Evolutionary conservation across 108 stramenopile genomes (phyloP).

Genomic region (Skeletonema grethae): DNA sequence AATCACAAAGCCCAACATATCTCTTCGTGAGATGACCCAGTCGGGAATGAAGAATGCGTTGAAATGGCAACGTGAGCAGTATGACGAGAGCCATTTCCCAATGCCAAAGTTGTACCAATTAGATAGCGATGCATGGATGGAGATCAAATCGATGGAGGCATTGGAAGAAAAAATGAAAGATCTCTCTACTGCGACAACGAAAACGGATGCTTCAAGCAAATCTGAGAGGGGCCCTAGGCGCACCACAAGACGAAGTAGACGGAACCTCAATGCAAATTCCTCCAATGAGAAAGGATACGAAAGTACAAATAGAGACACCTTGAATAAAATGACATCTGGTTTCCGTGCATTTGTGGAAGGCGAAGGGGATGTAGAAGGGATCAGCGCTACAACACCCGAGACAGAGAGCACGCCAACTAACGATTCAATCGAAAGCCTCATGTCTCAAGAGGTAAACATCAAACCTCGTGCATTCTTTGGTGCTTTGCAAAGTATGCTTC

Average conservation of each 20-base stretch:
- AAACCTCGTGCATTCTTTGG: constrained; percentile 67
- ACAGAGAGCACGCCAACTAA: neutral
- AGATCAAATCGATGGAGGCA: constrained; percentile 43
- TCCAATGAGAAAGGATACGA: neutral
- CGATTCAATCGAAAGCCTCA: neutral
- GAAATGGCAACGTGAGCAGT: constrained; percentile 24
- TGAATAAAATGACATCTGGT: constrained; percentile 49
- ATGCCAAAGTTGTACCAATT: constrained; percentile 46
- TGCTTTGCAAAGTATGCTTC: constrained; percentile 56
- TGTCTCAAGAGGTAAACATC: constrained; percentile 40
- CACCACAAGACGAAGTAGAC: constrained; percentile 39
- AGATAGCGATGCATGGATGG: constrained; percentile 71
- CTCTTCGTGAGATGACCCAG: constrained; percentile 48
- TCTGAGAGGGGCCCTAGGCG: constrained; percentile 17
- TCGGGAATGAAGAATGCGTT: constrained; percentile 35
- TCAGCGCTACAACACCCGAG: constrained; percentile 17
- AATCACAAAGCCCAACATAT: constrained; percentile 44
- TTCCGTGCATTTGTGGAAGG: constrained; percentile 64
- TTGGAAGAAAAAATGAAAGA: constrained; percentile 39
- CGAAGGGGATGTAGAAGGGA: constrained; percentile 63
- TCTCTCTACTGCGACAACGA: constrained; percentile 14
- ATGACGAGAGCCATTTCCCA: constrained; percentile 29
- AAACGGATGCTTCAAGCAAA: neutral
- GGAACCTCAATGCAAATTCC: constrained; percentile 1
- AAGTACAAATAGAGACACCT: constrained; percentile 10